Evolutionary conservation across 306 rosid species (phyloP), one percentile per base, ranked within the genome.

Genomic region (Quercus rubra): DNA sequence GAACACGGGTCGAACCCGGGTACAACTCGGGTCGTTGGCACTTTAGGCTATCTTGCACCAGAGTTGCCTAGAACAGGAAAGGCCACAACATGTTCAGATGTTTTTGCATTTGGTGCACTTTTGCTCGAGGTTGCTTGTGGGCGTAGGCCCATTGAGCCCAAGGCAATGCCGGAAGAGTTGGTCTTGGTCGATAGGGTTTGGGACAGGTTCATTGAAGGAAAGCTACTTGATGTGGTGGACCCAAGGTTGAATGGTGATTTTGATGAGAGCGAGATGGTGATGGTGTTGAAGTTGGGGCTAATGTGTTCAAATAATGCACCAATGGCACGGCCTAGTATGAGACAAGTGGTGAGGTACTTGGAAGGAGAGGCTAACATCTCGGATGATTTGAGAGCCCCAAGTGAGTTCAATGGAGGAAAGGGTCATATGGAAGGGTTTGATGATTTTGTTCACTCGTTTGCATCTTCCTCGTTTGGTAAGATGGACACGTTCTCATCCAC

Each of bases 41-140:
- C 98, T 1, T 33, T 93, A 76, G 97, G 97, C 21, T 93, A 93
- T 82, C 75, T 93, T 62, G 98, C 98, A 5, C 98, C 98, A 19
- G 98, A 93, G 74, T 54, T 91, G 4, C 91, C 95, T 0, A 84
- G 91, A 71, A 93, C 98, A 1, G 98, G 97, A 14, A 87, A 85
- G 61, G 90, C 97, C 64, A 91, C 97, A 3, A 77, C 97, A 0
- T 28, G 88, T 51, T 88, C 98, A 0, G 98, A 93, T 58, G 94
- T 91, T 19, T 93, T 80, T 35, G 92, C 93, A 0, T 93, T 91
- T 17, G 97, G 98, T 5, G 97, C 95, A 3, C 87, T 93, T 33
- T 58, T 93, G 83, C 83, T 93, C 1, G 98, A 93, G 77, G 93
- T 91, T 55, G 95, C 74, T 1, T 84, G 91, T 41, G 97, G 97